phyloP scores from a whole-genome alignment of 2,329 filamentous ascomycete genomes.

The Diaporthe citrichinensis region DNA sequence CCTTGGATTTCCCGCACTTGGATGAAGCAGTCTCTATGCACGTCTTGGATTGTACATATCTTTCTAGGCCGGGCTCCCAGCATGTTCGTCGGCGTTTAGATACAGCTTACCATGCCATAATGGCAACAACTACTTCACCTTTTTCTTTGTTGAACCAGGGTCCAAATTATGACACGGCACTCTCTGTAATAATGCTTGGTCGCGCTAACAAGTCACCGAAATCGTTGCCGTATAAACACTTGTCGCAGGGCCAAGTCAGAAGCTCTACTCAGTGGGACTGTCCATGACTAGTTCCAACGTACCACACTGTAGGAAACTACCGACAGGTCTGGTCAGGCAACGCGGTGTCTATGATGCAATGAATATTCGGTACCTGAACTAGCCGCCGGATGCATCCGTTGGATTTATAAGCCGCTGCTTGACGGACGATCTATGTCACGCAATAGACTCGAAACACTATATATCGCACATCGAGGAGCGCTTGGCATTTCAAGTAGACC shows the following conservation, averaged over 20 bases:
- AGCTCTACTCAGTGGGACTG: no score
- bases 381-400: not conserved
- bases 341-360: slow-evolving; percentile 20
- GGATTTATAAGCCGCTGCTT: not conserved
- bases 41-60: not conserved
- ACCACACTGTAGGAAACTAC: not conserved
- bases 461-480: not conserved
- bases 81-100: not conserved
- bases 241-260: not conserved
- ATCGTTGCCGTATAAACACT: no score
- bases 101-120: not conserved
- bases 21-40: not conserved
- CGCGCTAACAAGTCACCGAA: no score
- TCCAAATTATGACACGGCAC: no score
- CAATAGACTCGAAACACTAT: not conserved
- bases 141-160: not conserved
- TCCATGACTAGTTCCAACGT: not conserved
- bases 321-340: not conserved
- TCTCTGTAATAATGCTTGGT: no score
- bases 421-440: not conserved
- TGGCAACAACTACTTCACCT: not conserved
- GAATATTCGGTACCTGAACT: not conserved
- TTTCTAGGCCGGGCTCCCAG: not conserved
- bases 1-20: not conserved
- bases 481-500: not conserved